Evolutionary conservation across 306 rosid species (phyloP).

Genomic region (Oxytropis ochrocephala): DNA sequence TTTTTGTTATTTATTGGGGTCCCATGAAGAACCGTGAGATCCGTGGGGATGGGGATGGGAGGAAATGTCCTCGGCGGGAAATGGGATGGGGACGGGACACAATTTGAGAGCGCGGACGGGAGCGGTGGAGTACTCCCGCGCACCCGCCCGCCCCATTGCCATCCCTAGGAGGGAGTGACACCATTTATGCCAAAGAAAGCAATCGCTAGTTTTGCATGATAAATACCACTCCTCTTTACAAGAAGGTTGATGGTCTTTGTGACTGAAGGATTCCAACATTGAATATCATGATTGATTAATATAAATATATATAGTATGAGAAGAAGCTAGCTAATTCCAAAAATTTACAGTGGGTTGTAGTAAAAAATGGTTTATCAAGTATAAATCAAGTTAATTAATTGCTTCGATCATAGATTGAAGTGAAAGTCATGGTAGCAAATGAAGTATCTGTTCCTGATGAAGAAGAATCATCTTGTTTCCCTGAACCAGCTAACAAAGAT

Average conservation of each 20-base stretch:
- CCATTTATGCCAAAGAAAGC: too few relatives aligned
- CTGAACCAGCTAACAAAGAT: slow-evolving; percentile 21
- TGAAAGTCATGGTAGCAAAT: slow-evolving; percentile 53
- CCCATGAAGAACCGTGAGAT: too few relatives aligned
- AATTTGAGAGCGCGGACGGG: too few relatives aligned
- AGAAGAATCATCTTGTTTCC: slow-evolving; percentile 34
- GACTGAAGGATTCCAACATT: not conserved
- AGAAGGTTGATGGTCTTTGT: not conserved
- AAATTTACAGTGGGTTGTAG: not conserved
- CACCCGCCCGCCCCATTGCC: too few relatives aligned
- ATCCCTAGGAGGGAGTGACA: too few relatives aligned
- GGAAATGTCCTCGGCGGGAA: too few relatives aligned
- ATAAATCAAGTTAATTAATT: not conserved
- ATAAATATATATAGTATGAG: not conserved
- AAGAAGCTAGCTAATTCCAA: not conserved
- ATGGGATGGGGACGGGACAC: too few relatives aligned
- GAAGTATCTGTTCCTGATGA: slow-evolving; percentile 34
- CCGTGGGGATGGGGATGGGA: too few relatives aligned
- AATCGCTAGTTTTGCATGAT: too few relatives aligned
- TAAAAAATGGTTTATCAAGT: not conserved
- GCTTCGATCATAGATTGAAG: slow-evolving; percentile 33
- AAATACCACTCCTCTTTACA: not conserved
- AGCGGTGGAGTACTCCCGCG: too few relatives aligned
- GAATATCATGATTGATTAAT: not conserved
- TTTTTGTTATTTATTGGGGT: too few relatives aligned